These are phyloP conservation scores for Tetrahymena thermophila DNA, from an alignment of 73 alveolate species.

Conservation along the genomic window DNA sequence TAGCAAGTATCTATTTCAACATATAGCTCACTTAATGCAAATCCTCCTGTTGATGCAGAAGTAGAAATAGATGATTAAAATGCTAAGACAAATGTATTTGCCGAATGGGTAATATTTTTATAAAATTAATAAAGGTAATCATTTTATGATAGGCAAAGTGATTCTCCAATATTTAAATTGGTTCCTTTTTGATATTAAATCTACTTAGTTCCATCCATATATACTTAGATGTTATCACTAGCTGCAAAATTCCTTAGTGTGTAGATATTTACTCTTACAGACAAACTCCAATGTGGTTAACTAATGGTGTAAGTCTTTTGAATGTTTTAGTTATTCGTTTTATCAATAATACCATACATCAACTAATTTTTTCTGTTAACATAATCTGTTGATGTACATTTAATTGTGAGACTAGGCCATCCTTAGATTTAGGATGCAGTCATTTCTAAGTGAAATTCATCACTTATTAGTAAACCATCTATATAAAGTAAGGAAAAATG, in stretches of 20 bases:
- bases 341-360: background rate
- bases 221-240: background rate
- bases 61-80: background rate
- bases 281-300: background rate
- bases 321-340: background rate
- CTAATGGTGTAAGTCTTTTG: background rate
- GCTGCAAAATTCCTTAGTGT: background rate
- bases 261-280: background rate
- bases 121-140: background rate
- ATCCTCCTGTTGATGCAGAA: background rate
- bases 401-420: background rate
- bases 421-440: background rate
- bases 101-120: background rate
- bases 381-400: background rate
- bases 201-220: background rate
- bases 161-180: background rate
- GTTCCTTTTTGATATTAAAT: background rate
- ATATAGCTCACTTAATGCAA: background rate
- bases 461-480: background rate
- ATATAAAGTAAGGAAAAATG: background rate
- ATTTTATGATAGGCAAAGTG: background rate
- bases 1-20: background rate
- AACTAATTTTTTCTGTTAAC: background rate
- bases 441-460: background rate
- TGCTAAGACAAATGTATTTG: background rate